Base-by-base conservation (phyloP, 1,284 basidiomycete species). In the Ceratorhiza oryzae-sativae region DNA sequence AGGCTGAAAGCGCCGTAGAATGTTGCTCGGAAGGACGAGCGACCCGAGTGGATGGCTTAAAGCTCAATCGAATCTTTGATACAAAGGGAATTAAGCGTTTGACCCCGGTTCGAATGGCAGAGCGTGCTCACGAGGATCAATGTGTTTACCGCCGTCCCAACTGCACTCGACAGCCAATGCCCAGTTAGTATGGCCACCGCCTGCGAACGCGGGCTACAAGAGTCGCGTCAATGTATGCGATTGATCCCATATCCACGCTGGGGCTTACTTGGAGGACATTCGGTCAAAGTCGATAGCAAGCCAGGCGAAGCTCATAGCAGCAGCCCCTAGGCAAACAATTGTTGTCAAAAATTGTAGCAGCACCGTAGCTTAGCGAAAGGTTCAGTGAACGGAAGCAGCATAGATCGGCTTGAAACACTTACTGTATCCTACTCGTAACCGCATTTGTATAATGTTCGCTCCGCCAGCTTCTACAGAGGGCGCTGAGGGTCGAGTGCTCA, bases 271-370 rank as follows among this genome's bases (percentile, higher is more conserved):
- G 3, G 25, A 3, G 1, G 34, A 12, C 27, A 63, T 45, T 12
- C 27, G 18, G 42, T 63, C 32, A 25, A 63, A 30, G n/a, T 63
- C 60, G n/a, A 46, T 13, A 32, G 60, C n/a, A n/a, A 63, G 42
- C 60, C 60, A 63, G 9, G n/a, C 27, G 46, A 63, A 63, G 6
- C 41, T 46, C 15, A 41, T 30, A 12, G 46, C 60, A n/a, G 60
- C 60, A 20, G 42, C 30, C 10, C 25, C 25, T 8, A 63, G 45
- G 34, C 60, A 63, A 6, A 63, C 6, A 13, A 63, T 46, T n/a
- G 60, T 63, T n/a, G 60, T 20, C 8, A 63, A 13, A 48, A 63
- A 63, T 18, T 63, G 60, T 10, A 63, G 30, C 20, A 39, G 36
- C 20, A 25, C 59, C 5, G 46, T 49, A 18, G 23, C 46, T 49